These are phyloP conservation scores for Brassica incana DNA, from an alignment of 345 rosid genomes.

Conservation along the genomic window DNA sequence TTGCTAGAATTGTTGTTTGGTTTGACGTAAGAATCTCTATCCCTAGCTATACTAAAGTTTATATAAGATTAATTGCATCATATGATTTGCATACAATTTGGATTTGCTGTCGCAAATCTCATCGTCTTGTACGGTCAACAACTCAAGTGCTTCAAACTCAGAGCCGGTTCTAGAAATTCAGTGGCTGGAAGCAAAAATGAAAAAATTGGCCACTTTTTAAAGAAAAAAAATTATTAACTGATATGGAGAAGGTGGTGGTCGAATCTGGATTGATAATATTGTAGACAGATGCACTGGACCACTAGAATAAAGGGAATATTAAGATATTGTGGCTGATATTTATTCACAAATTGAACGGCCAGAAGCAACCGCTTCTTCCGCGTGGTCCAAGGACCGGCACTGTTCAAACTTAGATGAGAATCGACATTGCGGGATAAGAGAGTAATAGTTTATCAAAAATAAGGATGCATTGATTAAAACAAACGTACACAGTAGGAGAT, in stretches of 20 bases:
- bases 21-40: neutral
- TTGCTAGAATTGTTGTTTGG: slow-evolving; percentile 11
- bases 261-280: too few species aligned
- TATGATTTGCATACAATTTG: neutral
- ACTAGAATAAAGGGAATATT: too few species aligned
- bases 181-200: too few species aligned
- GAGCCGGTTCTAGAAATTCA: too few species aligned
- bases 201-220: too few species aligned
- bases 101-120: neutral
- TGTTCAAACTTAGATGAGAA: neutral
- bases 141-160: neutral
- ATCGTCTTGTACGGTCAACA: neutral
- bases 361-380: too few species aligned
- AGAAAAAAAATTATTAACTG: too few species aligned
- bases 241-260: too few species aligned
- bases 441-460: neutral
- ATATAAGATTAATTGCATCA: neutral
- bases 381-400: too few species aligned
- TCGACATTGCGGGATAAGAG: neutral
- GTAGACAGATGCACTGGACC: too few species aligned
- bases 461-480: neutral
- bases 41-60: neutral
- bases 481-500: slow-evolving; percentile 14
- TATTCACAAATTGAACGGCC: too few species aligned
- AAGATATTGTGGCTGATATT: too few species aligned